Evolutionary conservation across 495 filamentous ascomycete genomes (phyloP), one percentile per base, ranked within the genome.

Genomic region (Tuber indicum): DNA sequence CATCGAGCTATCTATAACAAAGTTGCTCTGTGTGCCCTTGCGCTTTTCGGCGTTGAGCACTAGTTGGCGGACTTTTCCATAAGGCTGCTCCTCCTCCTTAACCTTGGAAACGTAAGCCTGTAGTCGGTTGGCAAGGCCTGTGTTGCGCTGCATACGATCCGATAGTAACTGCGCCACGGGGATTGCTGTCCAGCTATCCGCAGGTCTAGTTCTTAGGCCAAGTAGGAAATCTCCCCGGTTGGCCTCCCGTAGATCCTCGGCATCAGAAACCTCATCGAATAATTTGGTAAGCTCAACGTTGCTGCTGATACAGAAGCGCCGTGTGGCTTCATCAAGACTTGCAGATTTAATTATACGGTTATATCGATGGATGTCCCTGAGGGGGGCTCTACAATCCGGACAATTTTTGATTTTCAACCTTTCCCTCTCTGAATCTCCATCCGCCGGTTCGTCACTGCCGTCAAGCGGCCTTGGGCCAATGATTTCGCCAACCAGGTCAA

Each of bases 321-420:
- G 92, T 0, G 90, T 91, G 0, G 89, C 85, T 81, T 92, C 90
- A 73, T 94, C 90, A 3, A 94, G 84, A 71, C 89, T 82, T 8
- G 88, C 91, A 6, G 89, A 87, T 49, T 89, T 87, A 43, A 92
- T 87, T 10, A 94, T 88, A 36, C 91, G 87, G 44, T 90, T 88
- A 79, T 94, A 94, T 23, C 92, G 85, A 16, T 90, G 84, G 74
- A 93, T 86, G 71, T 88, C 86, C 36, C 90, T 86, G 41, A 94
- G 84, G 5, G 90, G 87, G 0, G 88, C 87, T 14, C 91, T 88
- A 80, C 92, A 95, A 3, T 77, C 86, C 4, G 91, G 89, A 84
- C 91, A 94, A 7, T 82, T 86, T 75, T 89, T 90, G 44, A 91
- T 84, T n/a, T 72, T 74, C 0, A 71, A 45, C 32, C 46, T 71